phyloP scores from a whole-genome alignment of 192 early-diverging fungal genomes.

The Geranomyces michiganensis region DNA sequence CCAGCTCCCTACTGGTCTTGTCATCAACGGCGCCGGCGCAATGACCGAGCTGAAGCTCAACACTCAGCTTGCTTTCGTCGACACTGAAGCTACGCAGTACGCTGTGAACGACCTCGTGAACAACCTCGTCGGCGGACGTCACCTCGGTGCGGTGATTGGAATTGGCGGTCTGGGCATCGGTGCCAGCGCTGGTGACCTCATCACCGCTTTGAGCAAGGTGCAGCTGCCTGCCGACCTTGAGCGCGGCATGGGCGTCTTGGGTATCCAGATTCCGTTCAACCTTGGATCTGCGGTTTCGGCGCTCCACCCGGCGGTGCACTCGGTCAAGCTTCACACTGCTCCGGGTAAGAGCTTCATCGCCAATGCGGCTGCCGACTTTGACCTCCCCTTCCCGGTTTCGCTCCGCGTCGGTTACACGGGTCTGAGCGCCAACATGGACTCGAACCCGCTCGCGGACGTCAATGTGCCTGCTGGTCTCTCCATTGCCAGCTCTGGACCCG shows the following conservation, averaged over 20 bases:
- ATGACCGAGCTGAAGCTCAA: constrained; percentile 30
- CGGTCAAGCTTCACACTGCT: constrained; percentile 20
- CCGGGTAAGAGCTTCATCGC: constrained; percentile 17
- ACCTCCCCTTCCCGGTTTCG: constrained; percentile 32
- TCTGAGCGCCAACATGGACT: constrained; percentile 10
- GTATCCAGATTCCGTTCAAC: constrained; percentile 19
- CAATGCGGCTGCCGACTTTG: constrained; percentile 31
- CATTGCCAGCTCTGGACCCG: constrained; percentile 1
- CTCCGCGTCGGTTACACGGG: constrained; percentile 27
- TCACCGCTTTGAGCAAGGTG: constrained; percentile 37
- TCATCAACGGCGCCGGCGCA: constrained; percentile 13
- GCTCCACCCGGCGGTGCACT: constrained; percentile 26
- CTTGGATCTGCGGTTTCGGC: constrained; percentile 12
- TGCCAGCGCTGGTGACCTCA: constrained; percentile 15
- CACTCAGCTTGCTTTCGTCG: constrained; percentile 32
- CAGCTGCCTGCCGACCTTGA: constrained; percentile 34
- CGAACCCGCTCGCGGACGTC: constrained; percentile 25
- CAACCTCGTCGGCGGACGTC: constrained; percentile 33
- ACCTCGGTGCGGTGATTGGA: constrained; percentile 24
- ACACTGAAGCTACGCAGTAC: constrained; percentile 33
- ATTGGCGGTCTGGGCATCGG: constrained; percentile 26
- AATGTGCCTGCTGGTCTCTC: constrained; percentile 16
- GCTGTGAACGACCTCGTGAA: constrained; percentile 33
- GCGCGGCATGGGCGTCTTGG: constrained; percentile 28
- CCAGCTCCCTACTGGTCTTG: constrained; percentile 24